These are phyloP conservation scores for Knoxia roxburghii DNA, from an alignment of 257 asterid species.

Conservation along the genomic window DNA sequence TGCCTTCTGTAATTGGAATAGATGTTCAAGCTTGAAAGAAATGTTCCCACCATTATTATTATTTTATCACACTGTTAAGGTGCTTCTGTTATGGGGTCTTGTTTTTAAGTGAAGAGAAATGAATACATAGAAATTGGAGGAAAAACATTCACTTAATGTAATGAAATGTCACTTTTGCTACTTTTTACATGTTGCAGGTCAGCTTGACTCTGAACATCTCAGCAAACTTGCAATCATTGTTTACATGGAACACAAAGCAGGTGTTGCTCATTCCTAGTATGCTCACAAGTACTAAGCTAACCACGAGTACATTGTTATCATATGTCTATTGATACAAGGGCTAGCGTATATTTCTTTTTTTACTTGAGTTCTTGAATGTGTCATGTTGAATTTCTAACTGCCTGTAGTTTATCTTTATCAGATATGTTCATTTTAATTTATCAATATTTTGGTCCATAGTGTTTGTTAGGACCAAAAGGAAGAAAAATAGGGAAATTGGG, in stretches of 20 bases:
- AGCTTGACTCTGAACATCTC: constrained; percentile 69
- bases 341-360: background rate
- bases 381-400: background rate
- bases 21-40: background rate
- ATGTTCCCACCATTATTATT: background rate
- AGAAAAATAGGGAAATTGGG: background rate
- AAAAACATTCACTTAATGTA: background rate
- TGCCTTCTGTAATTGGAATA: background rate
- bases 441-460: background rate
- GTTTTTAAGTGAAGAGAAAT: background rate
- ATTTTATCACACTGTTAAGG: background rate
- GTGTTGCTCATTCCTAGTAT: constrained; percentile 23
- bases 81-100: background rate
- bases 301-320: too few species aligned
- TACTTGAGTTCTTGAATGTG: background rate
- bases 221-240: constrained; percentile 52
- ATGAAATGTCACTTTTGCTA: background rate
- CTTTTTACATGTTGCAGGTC: constrained; percentile 40
- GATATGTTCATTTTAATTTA: too few species aligned
- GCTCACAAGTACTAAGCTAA: too few species aligned
- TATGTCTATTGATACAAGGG: too few species aligned
- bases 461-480: background rate
- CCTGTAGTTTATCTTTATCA: background rate
- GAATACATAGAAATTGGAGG: background rate
- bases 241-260: constrained; percentile 87